Evolutionary conservation across 805 yeast genomes (phyloP), one percentile per base, ranked within the genome.

Genomic region (Kazachstania bromeliacearum): DNA sequence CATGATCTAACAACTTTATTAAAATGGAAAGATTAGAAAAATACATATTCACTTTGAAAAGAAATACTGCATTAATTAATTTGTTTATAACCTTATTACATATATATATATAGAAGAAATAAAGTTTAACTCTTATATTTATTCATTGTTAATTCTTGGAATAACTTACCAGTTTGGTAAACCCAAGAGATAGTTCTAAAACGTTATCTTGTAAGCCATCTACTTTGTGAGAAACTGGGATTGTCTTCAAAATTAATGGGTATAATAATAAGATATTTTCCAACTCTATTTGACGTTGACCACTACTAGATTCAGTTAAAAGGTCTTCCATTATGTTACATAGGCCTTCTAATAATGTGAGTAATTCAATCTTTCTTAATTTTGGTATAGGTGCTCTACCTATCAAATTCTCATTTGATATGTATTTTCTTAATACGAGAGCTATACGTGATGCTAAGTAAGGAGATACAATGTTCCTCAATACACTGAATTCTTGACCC

Each of bases 321-420:
- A 42, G 18, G 10, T 26, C 19, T 12, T 37, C 36, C 24, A 63
- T 43, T 5, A 65, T 50, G 5, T 45, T 44, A 21, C 45, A 46
- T 4, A 76, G 45, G 0, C 82, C 80, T 4, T 54, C 40, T 17
- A 79, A 45, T 5, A 76, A 47, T 0, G 62, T 47, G 9, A 44
- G 42, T n/a, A 87, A 49, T 53, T 88, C 97, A 5, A 62, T 57
- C 36, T 72, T 72, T 45, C 84, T 85, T 6, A 82, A 55, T 27
- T 70, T 66, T 0, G 89, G 73, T 12, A 82, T 62, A 1, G 96
- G 96, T 35, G 71, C 71, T 21, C 56, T 63, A 24, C 76, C 73
- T 5, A 79, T 51, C 9, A 87, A 58, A 22, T 67, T 70, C 34
- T 68, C 71, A 44, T 82, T 87, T 12, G 79, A 73, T 5, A 82